These are phyloP conservation scores for Dryas alaskensis DNA, from an alignment of 306 rosid species.

Conservation along the genomic window DNA sequence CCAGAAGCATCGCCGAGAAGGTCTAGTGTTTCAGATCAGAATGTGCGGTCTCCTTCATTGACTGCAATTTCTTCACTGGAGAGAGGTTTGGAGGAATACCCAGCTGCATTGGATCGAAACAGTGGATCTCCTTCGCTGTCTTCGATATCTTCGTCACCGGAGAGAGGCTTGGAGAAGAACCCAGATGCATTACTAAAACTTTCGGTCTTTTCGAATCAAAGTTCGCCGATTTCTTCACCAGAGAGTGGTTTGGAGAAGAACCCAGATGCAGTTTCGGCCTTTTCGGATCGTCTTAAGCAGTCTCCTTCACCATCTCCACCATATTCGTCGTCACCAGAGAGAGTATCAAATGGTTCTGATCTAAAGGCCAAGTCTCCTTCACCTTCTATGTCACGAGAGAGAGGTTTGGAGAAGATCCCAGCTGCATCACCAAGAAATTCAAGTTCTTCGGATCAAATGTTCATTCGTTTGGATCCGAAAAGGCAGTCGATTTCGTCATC, in stretches of 20 bases:
- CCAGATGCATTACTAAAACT: slow-evolving; percentile 15
- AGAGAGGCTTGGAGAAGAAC: slow-evolving; percentile 15
- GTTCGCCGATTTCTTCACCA: slow-evolving; percentile 29
- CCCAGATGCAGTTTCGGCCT: slow-evolving; percentile 16
- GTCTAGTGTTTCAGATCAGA: slow-evolving; percentile 17
- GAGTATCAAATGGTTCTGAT: slow-evolving; percentile 24
- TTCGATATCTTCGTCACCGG: slow-evolving; percentile 26
- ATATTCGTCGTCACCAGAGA: slow-evolving; percentile 26
- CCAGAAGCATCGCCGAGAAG: slow-evolving; percentile 21
- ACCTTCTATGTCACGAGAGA: slow-evolving; percentile 2
- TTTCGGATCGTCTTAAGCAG: slow-evolving; percentile 17
- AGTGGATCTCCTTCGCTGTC: slow-evolving; percentile 12
- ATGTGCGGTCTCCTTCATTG: slow-evolving; percentile 28
- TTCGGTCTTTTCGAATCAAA: slow-evolving; percentile 18
- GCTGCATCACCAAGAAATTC: slow-evolving; percentile 17
- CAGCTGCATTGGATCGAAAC: slow-evolving; percentile 17
- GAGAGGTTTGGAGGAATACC: slow-evolving; percentile 18
- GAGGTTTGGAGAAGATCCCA: slow-evolving; percentile 10
- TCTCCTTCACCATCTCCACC: slow-evolving; percentile 23
- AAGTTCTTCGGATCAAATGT: slow-evolving; percentile 19
- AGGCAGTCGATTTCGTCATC: slow-evolving; percentile 29
- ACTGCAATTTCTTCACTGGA: slow-evolving; percentile 32
- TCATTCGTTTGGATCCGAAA: slow-evolving; percentile 22
- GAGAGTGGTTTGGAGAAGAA: slow-evolving; percentile 14
- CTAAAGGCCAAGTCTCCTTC: slow-evolving; percentile 11